Evolutionary conservation across 345 rosid species (phyloP).

Genomic region (Acer campestre): DNA sequence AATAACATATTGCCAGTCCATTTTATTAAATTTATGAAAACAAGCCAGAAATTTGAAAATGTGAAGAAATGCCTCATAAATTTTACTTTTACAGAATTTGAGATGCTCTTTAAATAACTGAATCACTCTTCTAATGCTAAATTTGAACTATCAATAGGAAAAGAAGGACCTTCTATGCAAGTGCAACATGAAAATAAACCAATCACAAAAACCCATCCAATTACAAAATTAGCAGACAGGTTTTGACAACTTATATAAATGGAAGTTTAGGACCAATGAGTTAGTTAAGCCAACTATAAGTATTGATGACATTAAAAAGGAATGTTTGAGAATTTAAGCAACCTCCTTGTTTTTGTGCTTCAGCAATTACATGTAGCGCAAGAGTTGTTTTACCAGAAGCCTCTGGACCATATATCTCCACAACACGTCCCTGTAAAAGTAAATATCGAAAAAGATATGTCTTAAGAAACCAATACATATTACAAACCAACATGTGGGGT

Average conservation of each 20-base stretch:
- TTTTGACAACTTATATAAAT: not conserved
- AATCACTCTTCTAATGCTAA: not conserved
- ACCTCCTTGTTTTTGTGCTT: constrained; percentile 99
- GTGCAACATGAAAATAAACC: constrained; percentile 7
- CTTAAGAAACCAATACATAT: constrained; percentile 25
- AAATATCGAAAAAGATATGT: constrained; percentile 12
- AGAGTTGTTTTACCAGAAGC: constrained; percentile 99
- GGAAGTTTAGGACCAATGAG: not conserved
- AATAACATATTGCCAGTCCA: not conserved
- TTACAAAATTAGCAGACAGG: not conserved
- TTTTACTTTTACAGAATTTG: not conserved
- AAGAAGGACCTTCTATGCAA: not conserved
- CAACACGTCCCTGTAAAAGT: constrained; percentile 80
- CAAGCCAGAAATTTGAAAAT: not conserved
- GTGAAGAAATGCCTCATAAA: not conserved
- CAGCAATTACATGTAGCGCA: constrained; percentile 94
- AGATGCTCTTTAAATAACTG: not conserved
- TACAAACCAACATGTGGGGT: constrained; percentile 4
- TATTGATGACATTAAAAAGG: not conserved
- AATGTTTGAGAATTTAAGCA: constrained; percentile 1
- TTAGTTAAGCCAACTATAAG: not conserved
- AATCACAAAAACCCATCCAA: not conserved
- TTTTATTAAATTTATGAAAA: not conserved
- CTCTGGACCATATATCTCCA: constrained; percentile 98
- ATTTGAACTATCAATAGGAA: not conserved